Evolutionary conservation across 148 eudicot species (phyloP), one percentile per base, ranked within the genome.

Genomic region (Camellia sinensis): DNA sequence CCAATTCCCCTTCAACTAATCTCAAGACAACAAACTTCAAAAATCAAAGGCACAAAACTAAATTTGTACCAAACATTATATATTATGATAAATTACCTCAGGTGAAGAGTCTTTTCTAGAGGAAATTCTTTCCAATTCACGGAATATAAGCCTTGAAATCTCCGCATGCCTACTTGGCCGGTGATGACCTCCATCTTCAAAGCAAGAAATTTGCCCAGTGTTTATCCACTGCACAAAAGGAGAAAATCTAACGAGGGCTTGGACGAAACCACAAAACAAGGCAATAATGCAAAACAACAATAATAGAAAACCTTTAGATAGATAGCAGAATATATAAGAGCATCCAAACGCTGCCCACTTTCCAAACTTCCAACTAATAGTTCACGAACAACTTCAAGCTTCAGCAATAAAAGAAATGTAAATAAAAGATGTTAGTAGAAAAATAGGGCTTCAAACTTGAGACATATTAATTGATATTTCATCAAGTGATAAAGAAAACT

Each of bases 371-470:
- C 94, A 86, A 79, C 88, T 13, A 96, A 71, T 54, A 93, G 87
- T 75, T 96, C 97, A 80, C 94, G 93, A 52, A 96, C 92, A 83
- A 93, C 95, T 87, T 93, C 99, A 84, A 96, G 98, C 99, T 96
- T 88, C 86, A 85, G 66, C 61, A 76, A 81, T 53, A 43, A 74
- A 78, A 85, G 46, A 80, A 53, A 71, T 46, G 74, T 82, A 75
- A 71, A 53, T 17, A 45, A 66, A 48, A 73, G 18, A 71, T 44
- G 60, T 60, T 53, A 77, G 79, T 57, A 21, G 13, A 14, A 71
- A 76, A 57, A 22, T 29, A 66, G 43, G 45, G 18, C 59, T 17
- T 43, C 5, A 41, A 62, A 56, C 8, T 5, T 15, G 41, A 53
- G 53, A 53, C 43, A 54, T 76, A 43, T 6, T 77, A 8, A 46